Evolutionary conservation across 176 grass and related monocot genomes (phyloP), one percentile per base, ranked within the genome.

Genomic region (Hsuehochloa calcarea): DNA sequence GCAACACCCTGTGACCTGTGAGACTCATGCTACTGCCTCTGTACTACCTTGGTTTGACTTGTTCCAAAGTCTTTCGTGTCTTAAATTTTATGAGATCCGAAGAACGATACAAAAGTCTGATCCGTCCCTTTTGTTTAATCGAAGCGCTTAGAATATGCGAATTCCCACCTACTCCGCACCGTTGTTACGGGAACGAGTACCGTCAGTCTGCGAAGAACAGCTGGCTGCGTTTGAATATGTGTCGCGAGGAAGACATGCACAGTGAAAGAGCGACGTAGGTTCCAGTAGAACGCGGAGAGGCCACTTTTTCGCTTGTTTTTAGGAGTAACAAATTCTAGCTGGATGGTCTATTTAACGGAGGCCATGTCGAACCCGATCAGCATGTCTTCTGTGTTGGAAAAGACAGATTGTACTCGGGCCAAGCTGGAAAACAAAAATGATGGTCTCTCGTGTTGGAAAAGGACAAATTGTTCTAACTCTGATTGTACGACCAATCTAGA

Each of bases 31-130:
- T 72, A 12, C 52, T 72, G 5, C 70, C 65, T 17, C 23, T 6
- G 22, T 8, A 15, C 62, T 26, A 6, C 14, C 2, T 13, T n/a
- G 2, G n/a, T 74, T 79, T 90, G 89, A 90, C 89, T 61, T 79
- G n/a, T 58, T 68, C 49, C 80, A 25, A 73, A 41, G 56, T 82
- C 65, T 26, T 47, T 41, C 5, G 0, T 16, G 19, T 70, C 5
- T 16, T 43, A 47, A 38, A 17, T 26, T 13, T 63, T n/a, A 5
- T 47, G 20, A 54, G 46, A 86, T 78, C 72, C 65, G 27, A 41
- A 45, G 44, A 16, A 31, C 45, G 31, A 65, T 81, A 20, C 37
- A 45, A 66, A 79, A 82, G 4, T 82, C 45, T 1, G 69, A 45
- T 17, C 83, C 72, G 14, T 66, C 12, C 40, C 2, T 34, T 34